phyloP scores from a whole-genome alignment of 1,284 basidiomycete genomes.

The Tilletia walkeri region DNA sequence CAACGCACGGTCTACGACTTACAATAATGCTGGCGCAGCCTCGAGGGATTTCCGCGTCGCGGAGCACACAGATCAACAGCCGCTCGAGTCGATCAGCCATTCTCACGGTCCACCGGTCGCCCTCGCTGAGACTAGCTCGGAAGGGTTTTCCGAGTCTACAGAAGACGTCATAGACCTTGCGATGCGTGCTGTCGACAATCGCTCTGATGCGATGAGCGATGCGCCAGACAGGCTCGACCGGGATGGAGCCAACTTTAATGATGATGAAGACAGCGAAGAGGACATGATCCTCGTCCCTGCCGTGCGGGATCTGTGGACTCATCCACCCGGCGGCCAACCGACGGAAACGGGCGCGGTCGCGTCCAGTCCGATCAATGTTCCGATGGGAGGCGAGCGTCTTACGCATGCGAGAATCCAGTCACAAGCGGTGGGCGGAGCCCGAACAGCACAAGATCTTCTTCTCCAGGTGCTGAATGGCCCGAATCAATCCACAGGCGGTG shows the following conservation, averaged over 20 bases:
- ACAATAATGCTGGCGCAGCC: no score
- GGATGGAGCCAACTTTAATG: conserved; percentile 27
- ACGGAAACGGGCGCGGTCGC: not conserved
- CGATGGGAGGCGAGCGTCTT: conserved; percentile 11
- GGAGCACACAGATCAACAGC: no score
- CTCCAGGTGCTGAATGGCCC: conserved; percentile 32
- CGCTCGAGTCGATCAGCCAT: no score
- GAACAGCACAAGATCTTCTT: conserved; percentile 29
- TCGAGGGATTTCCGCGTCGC: no score
- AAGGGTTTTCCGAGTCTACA: conserved; percentile 29
- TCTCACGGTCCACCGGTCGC: not conserved
- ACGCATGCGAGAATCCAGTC: not conserved
- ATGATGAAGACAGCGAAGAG: conserved; percentile 26
- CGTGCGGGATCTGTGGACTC: conserved; percentile 17
- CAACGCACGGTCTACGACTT: no score
- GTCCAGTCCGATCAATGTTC: conserved; percentile 20
- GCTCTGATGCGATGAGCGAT: conserved; percentile 17
- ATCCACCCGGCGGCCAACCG: conserved; percentile 21
- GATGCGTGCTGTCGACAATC: conserved; percentile 41
- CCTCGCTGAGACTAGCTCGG: conserved; percentile 18
- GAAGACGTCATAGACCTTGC: conserved; percentile 49
- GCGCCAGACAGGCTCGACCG: conserved; percentile 17
- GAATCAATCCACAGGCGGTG: not conserved
- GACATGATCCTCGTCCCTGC: conserved; percentile 28
- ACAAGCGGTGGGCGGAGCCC: conserved; percentile 1